Conservation (phyloP, 345 rosid genomes). For the Draba incana region DNA sequence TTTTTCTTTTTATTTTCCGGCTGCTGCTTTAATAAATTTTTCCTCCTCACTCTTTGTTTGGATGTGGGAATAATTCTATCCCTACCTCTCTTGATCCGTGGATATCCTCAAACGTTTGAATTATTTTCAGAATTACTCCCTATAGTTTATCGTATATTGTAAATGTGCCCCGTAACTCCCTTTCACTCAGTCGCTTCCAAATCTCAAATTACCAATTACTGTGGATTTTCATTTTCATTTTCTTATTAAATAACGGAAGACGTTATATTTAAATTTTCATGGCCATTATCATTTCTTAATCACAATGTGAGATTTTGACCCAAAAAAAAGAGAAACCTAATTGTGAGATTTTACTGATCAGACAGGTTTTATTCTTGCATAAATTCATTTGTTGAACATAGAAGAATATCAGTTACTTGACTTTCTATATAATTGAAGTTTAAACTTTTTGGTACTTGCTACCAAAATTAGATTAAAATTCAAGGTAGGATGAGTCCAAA, state of each 20-base stretch:
- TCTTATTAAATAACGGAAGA: background rate
- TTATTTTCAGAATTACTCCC: slow-evolving; percentile 4
- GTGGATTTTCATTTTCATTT: no score
- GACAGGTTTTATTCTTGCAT: no score
- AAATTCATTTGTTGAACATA: background rate
- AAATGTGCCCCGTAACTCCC: slow-evolving; percentile 4
- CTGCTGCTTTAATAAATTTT: slow-evolving; percentile 43
- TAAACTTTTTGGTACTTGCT: background rate
- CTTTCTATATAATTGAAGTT: background rate
- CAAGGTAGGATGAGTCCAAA: slow-evolving; percentile 3
- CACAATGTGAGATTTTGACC: no score
- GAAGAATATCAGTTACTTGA: slow-evolving; percentile 7
- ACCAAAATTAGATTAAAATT: background rate
- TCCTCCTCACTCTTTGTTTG: slow-evolving; percentile 36
- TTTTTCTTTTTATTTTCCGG: slow-evolving; percentile 31
- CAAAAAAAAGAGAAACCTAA: no score
- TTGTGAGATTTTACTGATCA: no score
- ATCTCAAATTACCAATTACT: background rate
- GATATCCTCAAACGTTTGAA: slow-evolving; percentile 23
- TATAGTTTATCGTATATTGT: background rate
- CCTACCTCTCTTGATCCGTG: background rate
- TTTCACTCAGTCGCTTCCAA: background rate
- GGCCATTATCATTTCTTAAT: background rate
- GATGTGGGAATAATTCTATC: slow-evolving; percentile 22
- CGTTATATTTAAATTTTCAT: background rate